Conservation (phyloP, 257 asterid genomes). For the Ilex aquifolium region DNA sequence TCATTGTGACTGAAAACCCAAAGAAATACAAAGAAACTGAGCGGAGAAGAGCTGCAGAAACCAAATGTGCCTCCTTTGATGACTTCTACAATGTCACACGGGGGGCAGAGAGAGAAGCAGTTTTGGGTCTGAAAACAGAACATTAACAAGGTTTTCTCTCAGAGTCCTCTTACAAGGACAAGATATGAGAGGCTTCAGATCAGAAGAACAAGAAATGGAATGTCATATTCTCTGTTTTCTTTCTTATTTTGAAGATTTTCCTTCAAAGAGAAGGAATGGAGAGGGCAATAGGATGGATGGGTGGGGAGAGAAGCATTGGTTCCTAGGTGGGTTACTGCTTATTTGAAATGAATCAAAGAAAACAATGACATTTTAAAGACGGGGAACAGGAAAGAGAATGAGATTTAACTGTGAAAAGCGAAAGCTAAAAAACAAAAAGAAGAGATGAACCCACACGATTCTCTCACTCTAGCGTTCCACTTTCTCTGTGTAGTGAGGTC, state of each 20-base stretch:
- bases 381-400: not conserved
- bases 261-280: conserved; percentile 2
- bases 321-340: not conserved
- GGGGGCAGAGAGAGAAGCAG: no score
- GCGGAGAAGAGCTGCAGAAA: not conserved
- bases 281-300: not conserved
- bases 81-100: not conserved
- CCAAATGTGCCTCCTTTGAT: not conserved
- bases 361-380: not conserved
- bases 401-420: not conserved
- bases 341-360: not conserved
- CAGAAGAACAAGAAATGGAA: no score
- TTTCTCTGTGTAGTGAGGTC: conserved; percentile 1
- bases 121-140: no score
- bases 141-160: no score
- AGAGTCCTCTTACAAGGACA: no score
- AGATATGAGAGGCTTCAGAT: no score
- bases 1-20: not conserved
- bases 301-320: not conserved
- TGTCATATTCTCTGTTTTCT: no score
- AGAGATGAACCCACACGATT: conserved; percentile 15
- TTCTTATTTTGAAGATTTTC: not conserved
- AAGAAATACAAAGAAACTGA: not conserved
- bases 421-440: conserved; percentile 1
- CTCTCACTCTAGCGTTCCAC: conserved; percentile 1